A percentile compares a stretch with the other conserved stretches of the same genome.
Evolutionary conservation across 2,329 filamentous ascomycete species (phyloP).

Genomic region (Cyphellophora europaea): DNA sequence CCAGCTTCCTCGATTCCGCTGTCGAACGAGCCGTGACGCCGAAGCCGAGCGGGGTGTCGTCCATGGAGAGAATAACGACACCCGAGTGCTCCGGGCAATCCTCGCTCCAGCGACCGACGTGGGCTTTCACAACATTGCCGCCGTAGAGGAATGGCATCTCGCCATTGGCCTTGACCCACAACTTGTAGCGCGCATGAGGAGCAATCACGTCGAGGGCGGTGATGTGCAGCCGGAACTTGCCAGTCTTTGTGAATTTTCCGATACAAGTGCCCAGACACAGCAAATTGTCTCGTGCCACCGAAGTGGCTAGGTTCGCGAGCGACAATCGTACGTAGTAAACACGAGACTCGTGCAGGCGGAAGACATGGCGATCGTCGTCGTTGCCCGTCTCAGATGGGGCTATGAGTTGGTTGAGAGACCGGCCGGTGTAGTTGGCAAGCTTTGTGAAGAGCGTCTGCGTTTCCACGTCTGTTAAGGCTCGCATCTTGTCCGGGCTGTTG

Average conservation of each 20-base stretch:
- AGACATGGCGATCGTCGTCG: conserved; percentile 70
- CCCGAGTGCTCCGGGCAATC: conserved; percentile 92
- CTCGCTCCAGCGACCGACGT: conserved; percentile 76
- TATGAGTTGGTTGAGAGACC: conserved; percentile 76
- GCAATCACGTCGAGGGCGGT: conserved; percentile 85
- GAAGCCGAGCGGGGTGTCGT: conserved; percentile 82
- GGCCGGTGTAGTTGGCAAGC: conserved; percentile 86
- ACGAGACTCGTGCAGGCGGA: conserved; percentile 70
- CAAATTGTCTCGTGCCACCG: conserved; percentile 69
- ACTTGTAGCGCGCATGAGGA: conserved; percentile 87
- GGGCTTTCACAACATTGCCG: conserved; percentile 75
- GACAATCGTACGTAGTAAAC: conserved; percentile 90
- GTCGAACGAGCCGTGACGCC: conserved; percentile 84
- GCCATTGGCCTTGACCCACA: conserved; percentile 93
- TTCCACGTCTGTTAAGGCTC: conserved; percentile 62
- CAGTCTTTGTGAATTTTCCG: conserved; percentile 92
- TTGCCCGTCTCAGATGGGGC: conserved; percentile 56
- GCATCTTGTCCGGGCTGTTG: no score
- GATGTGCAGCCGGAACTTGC: conserved; percentile 90
- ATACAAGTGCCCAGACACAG: conserved; percentile 84
- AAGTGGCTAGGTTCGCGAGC: conserved; percentile 83
- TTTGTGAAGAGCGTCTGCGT: conserved; percentile 74
- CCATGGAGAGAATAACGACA: conserved; percentile 82
- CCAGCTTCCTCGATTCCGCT: conserved; percentile 70
- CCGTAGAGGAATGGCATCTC: conserved; percentile 98